Evolutionary conservation across 2,329 filamentous ascomycete genomes (phyloP).

Genomic region (Beauveria bassiana): DNA sequence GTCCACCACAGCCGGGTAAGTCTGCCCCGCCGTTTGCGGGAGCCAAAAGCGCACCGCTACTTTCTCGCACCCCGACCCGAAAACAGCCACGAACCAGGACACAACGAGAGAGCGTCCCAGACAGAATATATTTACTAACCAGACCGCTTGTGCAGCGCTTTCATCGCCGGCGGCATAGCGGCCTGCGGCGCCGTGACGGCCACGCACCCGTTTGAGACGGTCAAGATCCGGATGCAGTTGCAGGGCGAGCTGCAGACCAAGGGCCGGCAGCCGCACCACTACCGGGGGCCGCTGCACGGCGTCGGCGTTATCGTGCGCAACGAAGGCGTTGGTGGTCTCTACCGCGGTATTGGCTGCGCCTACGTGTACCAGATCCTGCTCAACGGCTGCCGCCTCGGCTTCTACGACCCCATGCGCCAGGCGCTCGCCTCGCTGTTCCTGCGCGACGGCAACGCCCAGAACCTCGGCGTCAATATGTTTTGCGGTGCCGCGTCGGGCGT

Average conservation of each 20-base stretch:
- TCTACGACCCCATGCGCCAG: conserved; percentile 90
- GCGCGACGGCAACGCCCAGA: conserved; percentile 68
- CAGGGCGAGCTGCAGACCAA: conserved; percentile 92
- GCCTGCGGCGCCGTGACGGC: conserved; percentile 96
- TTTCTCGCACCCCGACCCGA: background rate
- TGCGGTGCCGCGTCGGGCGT: conserved; percentile 84
- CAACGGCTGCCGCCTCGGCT: conserved; percentile 92
- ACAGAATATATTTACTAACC: background rate
- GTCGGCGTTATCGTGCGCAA: conserved; percentile 84
- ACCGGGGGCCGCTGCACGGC: conserved; percentile 85
- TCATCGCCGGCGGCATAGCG: conserved; percentile 92
- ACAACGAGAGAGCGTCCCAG: too few relatives aligned
- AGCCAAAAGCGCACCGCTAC: background rate
- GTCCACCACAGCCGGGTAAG: conserved; percentile 11
- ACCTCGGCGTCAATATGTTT: conserved; percentile 85
- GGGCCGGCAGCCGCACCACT: conserved; percentile 76
- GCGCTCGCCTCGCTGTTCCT: conserved; percentile 62
- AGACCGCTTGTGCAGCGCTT: conserved; percentile 52
- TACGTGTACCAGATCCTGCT: conserved; percentile 95
- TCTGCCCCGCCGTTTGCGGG: background rate
- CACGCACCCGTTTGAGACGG: conserved; percentile 96
- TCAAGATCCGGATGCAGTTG: conserved; percentile 96
- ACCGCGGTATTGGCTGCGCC: conserved; percentile 83
- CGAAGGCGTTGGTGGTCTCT: conserved; percentile 77
- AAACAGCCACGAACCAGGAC: background rate